A percentile compares a stretch with the other conserved stretches of the same genome.
phyloP scores from a whole-genome alignment of 768 basidiomycete genomes.

The Lactarius akahatsu region DNA sequence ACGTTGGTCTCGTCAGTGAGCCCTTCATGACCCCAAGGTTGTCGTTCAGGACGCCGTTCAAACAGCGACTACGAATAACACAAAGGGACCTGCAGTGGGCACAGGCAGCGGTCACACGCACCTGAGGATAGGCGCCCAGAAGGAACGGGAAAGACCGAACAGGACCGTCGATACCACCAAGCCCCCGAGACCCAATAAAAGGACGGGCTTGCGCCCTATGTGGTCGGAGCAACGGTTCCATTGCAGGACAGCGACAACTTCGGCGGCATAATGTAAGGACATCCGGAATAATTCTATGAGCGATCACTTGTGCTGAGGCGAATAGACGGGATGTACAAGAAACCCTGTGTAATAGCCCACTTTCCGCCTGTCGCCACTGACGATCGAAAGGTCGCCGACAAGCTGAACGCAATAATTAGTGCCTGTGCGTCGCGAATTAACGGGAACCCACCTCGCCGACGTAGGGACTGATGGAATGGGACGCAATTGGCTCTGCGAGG shows the following conservation, averaged over 20 bases:
- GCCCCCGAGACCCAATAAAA: too few species aligned
- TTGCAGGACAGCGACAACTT: too few species aligned
- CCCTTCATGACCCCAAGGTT: conserved; percentile 65
- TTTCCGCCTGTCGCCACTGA: conserved; percentile 24
- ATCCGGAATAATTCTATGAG: too few species aligned
- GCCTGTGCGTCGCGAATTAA: too few species aligned
- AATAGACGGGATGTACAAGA: neutral
- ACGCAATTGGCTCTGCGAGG: conserved; percentile 16
- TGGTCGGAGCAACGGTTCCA: too few species aligned
- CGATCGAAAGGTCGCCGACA: conserved; percentile 42
- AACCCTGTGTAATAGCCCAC: too few species aligned
- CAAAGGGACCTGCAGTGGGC: too few species aligned
- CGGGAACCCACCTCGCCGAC: conserved; percentile 44
- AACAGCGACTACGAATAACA: too few species aligned
- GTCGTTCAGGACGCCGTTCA: conserved; percentile 15
- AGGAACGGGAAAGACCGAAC: conserved; percentile 41
- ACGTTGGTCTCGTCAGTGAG: conserved; percentile 62
- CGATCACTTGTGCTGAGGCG: too few species aligned
- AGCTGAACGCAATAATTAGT: conserved; percentile 35
- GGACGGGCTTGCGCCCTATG: too few species aligned
- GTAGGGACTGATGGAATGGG: conserved; percentile 46
- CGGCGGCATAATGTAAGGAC: too few species aligned
- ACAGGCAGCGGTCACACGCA: neutral
- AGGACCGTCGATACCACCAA: conserved; percentile 24
- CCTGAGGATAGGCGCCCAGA: conserved; percentile 35